These are phyloP conservation scores for Nannochloropsis gaditana DNA, from an alignment of 108 stramenopile genomes.

Conservation along the genomic window DNA sequence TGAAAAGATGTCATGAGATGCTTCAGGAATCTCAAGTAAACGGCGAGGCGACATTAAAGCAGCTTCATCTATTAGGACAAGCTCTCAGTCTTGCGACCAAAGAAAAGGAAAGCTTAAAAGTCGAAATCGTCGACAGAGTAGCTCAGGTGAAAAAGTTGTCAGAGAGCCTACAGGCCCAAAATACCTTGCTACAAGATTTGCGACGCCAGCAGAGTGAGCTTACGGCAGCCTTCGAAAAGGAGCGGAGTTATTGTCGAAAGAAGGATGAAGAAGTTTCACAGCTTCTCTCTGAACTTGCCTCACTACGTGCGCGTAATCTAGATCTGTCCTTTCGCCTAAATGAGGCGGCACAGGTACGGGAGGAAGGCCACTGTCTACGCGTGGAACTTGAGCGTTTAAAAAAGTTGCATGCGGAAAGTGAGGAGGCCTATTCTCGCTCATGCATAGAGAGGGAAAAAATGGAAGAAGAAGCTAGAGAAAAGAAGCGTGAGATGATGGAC, in stretches of 20 bases:
- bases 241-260: not conserved
- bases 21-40: not conserved
- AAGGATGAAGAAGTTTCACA: not conserved
- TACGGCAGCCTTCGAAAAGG: not conserved
- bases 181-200: not conserved
- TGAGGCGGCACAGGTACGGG: not conserved
- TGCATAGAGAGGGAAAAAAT: not conserved
- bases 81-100: not conserved
- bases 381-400: not conserved
- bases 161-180: not conserved
- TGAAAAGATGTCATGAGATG: not conserved
- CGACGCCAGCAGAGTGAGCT: not conserved
- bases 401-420: not conserved
- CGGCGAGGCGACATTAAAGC: not conserved
- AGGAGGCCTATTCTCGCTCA: not conserved
- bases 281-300: not conserved
- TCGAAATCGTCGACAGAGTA: not conserved
- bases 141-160: not conserved
- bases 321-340: conserved; percentile 6
- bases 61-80: not conserved
- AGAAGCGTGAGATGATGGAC: not conserved
- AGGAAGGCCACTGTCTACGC: not conserved
- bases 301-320: not conserved
- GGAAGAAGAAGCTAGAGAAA: not conserved
- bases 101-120: not conserved